Percentiles rank a stretch among this genome's conserved stretches.
These are phyloP conservation scores for Fraxinus cuspidata DNA, from an alignment of 257 asterid genomes.

Conservation along the genomic window DNA sequence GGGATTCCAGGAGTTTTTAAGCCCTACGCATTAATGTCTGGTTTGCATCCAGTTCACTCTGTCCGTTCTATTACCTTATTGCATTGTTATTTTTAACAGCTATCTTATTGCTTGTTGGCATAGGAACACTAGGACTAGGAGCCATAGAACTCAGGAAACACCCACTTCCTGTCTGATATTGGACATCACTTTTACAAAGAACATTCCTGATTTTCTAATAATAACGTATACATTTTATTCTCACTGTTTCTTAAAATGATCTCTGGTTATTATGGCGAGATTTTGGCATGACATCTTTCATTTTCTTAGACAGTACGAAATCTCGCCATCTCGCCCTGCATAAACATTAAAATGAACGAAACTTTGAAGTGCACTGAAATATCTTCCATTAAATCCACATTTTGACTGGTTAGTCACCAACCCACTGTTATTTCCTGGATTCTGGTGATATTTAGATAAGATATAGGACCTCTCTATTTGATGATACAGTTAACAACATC, in stretches of 20 bases:
- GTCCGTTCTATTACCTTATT: neutral
- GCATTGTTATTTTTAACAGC: neutral
- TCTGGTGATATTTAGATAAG: no score
- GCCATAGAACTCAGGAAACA: neutral
- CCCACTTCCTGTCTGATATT: neutral
- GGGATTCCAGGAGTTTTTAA: neutral
- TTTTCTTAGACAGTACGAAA: neutral
- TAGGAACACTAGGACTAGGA: neutral
- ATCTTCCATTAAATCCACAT: neutral
- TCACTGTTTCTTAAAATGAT: neutral
- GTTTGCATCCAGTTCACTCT: neutral
- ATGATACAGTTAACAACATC: neutral
- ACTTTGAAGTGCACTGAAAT: neutral
- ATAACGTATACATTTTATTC: neutral
- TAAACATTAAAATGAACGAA: neutral
- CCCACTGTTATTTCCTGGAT: no score
- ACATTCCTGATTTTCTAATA: neutral
- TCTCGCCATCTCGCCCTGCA: no score
- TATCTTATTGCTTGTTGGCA: neutral
- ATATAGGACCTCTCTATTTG: neutral
- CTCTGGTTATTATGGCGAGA: neutral
- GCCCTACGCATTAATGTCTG: neutral
- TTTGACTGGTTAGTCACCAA: neutral
- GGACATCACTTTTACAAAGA: slow-evolving; percentile 6
- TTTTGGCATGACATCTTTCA: neutral